Evolutionary conservation across 345 rosid species (phyloP), one percentile per base, ranked within the genome.

Genomic region (Eucalyptus pauciflora): DNA sequence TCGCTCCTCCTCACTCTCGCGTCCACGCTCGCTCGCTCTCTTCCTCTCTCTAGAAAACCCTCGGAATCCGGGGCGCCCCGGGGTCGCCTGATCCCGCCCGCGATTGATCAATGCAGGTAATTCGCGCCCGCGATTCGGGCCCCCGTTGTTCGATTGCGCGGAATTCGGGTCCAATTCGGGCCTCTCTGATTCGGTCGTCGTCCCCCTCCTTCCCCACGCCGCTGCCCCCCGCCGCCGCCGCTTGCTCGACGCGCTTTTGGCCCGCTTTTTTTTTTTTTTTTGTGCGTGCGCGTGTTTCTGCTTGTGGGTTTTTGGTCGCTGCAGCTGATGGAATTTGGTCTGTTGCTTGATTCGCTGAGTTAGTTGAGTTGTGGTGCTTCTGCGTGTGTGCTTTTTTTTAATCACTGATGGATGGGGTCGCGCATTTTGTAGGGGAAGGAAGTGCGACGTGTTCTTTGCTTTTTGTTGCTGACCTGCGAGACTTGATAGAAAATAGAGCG

Each of bases 51-150:
- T 20, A 48, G 46, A 50, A 52, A 79, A 80, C 49, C 89, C 45
- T 50, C 50, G 89, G 64, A 88, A 43, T 51, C 89, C 85, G 60
- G 58, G 58, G 25, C 58, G 58, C 2, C 58, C 10, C 2, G 25
- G 58, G 88, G 49, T 37, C 85, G 87, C 86, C 90, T 89, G 92
- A 91, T 90, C 90, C 87, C 90, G 50, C 52, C 18, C 80, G 69
- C 86, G 90, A 90, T 90, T 90, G 90, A 86, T 92, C 91, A 94
- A 93, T 93, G 95, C 91, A 86, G 94, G 94, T 93, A 88, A 80
- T 76, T 60, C 69, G 27, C 58, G 83, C 46, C 24, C 27, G 48
- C 83, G 43, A 76, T 76, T 76, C 83, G 83, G 13, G 48, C 43
- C 25, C 83, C 14, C 13, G 48, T 48, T 37, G 48, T 48, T 71